Evolutionary conservation across 768 basidiomycete species (phyloP), one percentile per base, ranked within the genome.

Genomic region (Hericium erinaceus): DNA sequence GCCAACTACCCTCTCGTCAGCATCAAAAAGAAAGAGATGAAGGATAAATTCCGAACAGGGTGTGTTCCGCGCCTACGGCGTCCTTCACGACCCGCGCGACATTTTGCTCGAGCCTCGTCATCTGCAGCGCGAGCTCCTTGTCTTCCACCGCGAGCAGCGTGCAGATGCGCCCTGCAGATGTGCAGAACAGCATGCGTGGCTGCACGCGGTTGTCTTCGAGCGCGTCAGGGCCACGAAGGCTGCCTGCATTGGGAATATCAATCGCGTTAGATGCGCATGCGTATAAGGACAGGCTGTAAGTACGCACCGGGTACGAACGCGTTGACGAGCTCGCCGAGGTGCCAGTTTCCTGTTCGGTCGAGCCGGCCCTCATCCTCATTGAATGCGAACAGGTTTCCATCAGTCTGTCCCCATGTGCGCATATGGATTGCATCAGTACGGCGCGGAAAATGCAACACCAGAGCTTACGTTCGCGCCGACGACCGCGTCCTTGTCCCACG

Each of bases 161-260:
- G 12, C 91, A 88, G 56, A 97, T 87, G 33, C 85, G 80, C 5
- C 93, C 93, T 2, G 85, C 80, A 1, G 86, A 77, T 2, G 92
- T 87, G 70, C 88, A 84, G 69, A 87, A 92, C 28, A 93, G 59
- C 24, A 87, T 82, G 52, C 80, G 80, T 0, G 89, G 78, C 26
- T 71, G 65, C 40, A 88, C 72, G 0, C 70, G 62, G 5, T 70
- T 58, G 54, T 74, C 74, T 1, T 72, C 69, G 8, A 78, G 72
- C 5, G 73, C 60, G 38, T 84, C 78, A 5, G 71, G 67, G 0
- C 77, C 70, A 10, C 75, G 68, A 48, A 92, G 67, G 0, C 80
- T 75, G 7, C 89, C 90, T 89, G 39, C 12, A 55, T 38, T 11
- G 55, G 52, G 40, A 52, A 55, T 48, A 38, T 41, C 15, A 22